Base-by-base conservation (phyloP, 2,329 filamentous ascomycete species). In the Penicillium sp. region DNA sequence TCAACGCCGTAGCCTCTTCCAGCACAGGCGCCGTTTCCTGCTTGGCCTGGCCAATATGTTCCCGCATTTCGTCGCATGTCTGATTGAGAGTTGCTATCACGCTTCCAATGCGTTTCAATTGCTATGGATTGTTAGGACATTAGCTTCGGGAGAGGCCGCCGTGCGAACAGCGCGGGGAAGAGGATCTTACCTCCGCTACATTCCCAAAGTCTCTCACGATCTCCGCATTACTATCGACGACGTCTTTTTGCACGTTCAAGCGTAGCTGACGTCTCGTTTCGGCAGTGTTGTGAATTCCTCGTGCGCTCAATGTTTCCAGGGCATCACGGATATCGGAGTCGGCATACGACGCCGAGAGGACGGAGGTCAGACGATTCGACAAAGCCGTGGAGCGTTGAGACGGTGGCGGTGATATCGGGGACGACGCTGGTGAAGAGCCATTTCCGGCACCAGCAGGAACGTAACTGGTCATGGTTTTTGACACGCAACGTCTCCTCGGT, bases 281-380 rank as follows among this genome's bases (percentile, higher is more conserved):
- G 10, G 90, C 83, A 13, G 87, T 91, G 72, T 96, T 97, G 56
- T 83, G 79, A 14, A 92, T 75, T 0, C 83, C 83, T 37, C 90
- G 85, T 51, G 85, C 79, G 75, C 97, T 94, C 19, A 98, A 79
- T 1, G 95, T 86, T 54, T 85, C 81, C 33, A 99, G 79, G 14
- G 92, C 89, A 79, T 96, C 91, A 64, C 92, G 87, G 66, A 98
- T 96, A 66, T 97, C 94, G 5, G 91, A 83, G 76, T 98, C 95
- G 6, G 92, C 90, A 77, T 96, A 97, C 0, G 94, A 96, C 2
- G 92, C 89, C 4, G 95, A 96, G 50, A 98, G 85, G 41, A 98
- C 89, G 61, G 86, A 88, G 24, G 91, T 90, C 66, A 97, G 85
- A 71, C 95, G 92, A 60, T 89, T 89, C 7, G 91, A 88, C 35